Percentiles rank a stretch among this genome's conserved stretches.
Evolutionary conservation across 106 monocot genomes (phyloP).

Genomic region (Dendrobium officinale): DNA sequence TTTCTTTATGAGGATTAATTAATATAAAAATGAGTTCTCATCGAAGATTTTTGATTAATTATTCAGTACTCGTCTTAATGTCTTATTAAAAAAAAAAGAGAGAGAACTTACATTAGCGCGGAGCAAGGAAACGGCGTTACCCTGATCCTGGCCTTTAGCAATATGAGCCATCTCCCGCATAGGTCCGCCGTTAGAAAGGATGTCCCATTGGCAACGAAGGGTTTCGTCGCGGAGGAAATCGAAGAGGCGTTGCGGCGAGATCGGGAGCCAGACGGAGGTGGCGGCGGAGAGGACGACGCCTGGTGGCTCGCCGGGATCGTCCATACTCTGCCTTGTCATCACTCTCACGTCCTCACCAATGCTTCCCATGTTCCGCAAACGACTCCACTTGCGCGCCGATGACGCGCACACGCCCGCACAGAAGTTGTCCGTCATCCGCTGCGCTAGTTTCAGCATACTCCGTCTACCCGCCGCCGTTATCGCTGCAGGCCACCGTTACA

Average conservation of each 20-base stretch:
- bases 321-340: slow-evolving; percentile 77
- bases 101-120: slow-evolving; percentile 48
- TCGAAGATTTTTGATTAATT: no score
- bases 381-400: slow-evolving; percentile 62
- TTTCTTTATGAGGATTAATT: no score
- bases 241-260: slow-evolving; percentile 48
- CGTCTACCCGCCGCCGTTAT: slow-evolving; percentile 41
- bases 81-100: no score
- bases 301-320: slow-evolving; percentile 79
- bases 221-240: slow-evolving; percentile 75
- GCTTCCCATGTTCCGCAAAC: slow-evolving; percentile 27
- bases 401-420: slow-evolving; percentile 81
- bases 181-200: slow-evolving; percentile 82
- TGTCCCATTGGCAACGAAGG: slow-evolving; percentile 86
- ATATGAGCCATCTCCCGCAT: slow-evolving; percentile 96
- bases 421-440: slow-evolving; percentile 78
- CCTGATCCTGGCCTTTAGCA: slow-evolving; percentile 74
- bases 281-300: slow-evolving; percentile 88
- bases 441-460: slow-evolving; percentile 69
- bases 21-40: no score
- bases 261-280: slow-evolving; percentile 76
- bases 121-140: slow-evolving; percentile 84
- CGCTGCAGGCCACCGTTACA: neutral
- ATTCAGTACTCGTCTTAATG: no score
- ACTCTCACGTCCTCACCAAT: slow-evolving; percentile 73